A percentile compares a stretch with the other conserved stretches of the same genome.
Evolutionary conservation across 352 stramenopile species (phyloP).

Genomic region (Phytophthora colocasiae): DNA sequence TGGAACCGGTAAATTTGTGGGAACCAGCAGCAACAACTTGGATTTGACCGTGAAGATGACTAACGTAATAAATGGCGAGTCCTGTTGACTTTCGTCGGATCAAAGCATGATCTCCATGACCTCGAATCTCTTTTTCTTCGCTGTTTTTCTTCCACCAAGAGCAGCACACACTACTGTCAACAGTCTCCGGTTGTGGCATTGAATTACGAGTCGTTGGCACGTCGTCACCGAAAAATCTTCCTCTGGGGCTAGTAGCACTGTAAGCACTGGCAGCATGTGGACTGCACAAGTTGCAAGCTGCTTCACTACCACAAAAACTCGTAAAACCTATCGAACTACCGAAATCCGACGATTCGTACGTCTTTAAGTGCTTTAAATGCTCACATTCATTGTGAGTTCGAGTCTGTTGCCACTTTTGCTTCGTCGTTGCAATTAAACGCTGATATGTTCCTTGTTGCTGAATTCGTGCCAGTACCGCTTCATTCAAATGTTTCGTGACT

Average conservation of each 20-base stretch:
- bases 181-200: not conserved
- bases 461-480: constrained; percentile 56
- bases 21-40: constrained; percentile 55
- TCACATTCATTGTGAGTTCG: constrained; percentile 13
- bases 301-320: constrained; percentile 19
- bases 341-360: constrained; percentile 22
- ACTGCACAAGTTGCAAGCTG: constrained; percentile 17
- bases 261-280: constrained; percentile 10
- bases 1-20: constrained; percentile 74
- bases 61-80: constrained; percentile 63
- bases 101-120: constrained; percentile 68
- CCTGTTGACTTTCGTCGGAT: constrained; percentile 73
- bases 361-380: constrained; percentile 1
- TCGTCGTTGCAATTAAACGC: constrained; percentile 33
- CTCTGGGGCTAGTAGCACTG: constrained; percentile 12
- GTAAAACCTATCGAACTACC: constrained; percentile 8
- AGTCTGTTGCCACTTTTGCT: not conserved
- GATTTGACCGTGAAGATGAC: constrained; percentile 42
- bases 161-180: not conserved
- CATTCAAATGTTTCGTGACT: constrained; percentile 67
- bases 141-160: constrained; percentile 24
- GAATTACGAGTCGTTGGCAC: not conserved
- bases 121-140: constrained; percentile 54
- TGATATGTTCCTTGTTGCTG: constrained; percentile 38
- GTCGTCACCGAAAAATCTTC: constrained; percentile 19